These are phyloP conservation scores for Planoprotostelium fungivorum DNA, from an alignment of 78 protist species.

Conservation along the genomic window DNA sequence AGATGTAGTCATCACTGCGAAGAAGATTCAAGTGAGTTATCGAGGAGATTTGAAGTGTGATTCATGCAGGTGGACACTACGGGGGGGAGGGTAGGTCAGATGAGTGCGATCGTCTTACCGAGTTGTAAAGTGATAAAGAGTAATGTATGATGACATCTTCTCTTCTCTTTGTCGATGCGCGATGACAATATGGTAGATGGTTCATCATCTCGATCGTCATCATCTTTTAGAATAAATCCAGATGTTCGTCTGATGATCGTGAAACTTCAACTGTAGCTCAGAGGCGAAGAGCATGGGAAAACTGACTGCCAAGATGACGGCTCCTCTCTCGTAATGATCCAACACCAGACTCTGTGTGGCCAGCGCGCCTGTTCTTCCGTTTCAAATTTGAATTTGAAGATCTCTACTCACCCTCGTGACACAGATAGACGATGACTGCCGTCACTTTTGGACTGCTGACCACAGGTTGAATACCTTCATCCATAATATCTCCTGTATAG, in stretches of 20 bases:
- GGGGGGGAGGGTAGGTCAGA: background rate
- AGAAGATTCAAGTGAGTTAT: background rate
- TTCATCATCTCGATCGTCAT: no score
- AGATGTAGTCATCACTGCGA: background rate
- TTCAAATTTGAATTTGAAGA: background rate
- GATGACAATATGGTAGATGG: no score
- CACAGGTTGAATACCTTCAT: background rate
- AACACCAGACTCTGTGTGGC: background rate
- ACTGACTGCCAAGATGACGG: background rate
- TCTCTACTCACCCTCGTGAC: background rate
- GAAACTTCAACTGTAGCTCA: background rate
- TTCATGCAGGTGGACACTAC: background rate
- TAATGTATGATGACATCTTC: background rate
- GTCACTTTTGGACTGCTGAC: background rate
- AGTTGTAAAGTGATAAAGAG: background rate
- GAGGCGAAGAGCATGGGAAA: background rate
- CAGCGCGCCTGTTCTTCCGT: background rate
- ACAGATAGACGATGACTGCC: background rate
- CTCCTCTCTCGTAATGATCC: background rate
- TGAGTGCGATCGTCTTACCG: background rate
- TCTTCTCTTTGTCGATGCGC: no score
- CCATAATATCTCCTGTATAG: background rate
- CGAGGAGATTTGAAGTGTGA: background rate
- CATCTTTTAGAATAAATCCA: background rate
- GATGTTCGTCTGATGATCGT: background rate